A percentile compares a stretch with the other conserved stretches of the same genome.
Conservation (phyloP, 495 filamentous ascomycete species). For the Penicillium soppii region DNA sequence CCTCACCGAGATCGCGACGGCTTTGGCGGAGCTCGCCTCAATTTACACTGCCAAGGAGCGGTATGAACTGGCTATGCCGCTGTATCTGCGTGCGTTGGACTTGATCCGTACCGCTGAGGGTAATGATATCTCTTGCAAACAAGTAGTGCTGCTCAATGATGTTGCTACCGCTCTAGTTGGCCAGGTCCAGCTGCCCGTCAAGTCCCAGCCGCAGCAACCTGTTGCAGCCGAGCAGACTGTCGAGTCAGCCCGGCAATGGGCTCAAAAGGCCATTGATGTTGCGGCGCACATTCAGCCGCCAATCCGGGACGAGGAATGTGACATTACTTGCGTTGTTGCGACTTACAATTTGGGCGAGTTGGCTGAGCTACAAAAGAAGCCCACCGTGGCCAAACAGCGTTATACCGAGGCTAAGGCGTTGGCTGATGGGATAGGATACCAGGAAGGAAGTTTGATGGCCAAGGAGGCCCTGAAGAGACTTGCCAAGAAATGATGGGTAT, state of each 20-base stretch:
- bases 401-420: slow-evolving; percentile 62
- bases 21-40: slow-evolving; percentile 67
- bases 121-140: slow-evolving; percentile 59
- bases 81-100: slow-evolving; percentile 80
- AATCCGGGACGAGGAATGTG: slow-evolving; percentile 75
- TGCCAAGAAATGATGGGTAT: slow-evolving; percentile 20
- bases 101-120: slow-evolving; percentile 45
- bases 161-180: slow-evolving; percentile 36
- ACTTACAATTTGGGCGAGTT: slow-evolving; percentile 84
- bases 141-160: slow-evolving; percentile 59
- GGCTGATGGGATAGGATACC: slow-evolving; percentile 61
- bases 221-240: slow-evolving; percentile 52
- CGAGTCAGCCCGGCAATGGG: slow-evolving; percentile 68
- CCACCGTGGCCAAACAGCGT: slow-evolving; percentile 54
- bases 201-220: slow-evolving; percentile 44
- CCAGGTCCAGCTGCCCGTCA: slow-evolving; percentile 27
- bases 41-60: slow-evolving; percentile 68
- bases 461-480: slow-evolving; percentile 48
- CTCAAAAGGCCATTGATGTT: slow-evolving; percentile 66
- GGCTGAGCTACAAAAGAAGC: slow-evolving; percentile 65
- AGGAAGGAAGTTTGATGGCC: slow-evolving; percentile 61
- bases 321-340: slow-evolving; percentile 80
- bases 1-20: slow-evolving; percentile 66
- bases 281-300: slow-evolving; percentile 54
- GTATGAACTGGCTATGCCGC: slow-evolving; percentile 77